Evolutionary conservation across 176 grass and related monocot genomes (phyloP).

Genomic region (Eleusine coracana): DNA sequence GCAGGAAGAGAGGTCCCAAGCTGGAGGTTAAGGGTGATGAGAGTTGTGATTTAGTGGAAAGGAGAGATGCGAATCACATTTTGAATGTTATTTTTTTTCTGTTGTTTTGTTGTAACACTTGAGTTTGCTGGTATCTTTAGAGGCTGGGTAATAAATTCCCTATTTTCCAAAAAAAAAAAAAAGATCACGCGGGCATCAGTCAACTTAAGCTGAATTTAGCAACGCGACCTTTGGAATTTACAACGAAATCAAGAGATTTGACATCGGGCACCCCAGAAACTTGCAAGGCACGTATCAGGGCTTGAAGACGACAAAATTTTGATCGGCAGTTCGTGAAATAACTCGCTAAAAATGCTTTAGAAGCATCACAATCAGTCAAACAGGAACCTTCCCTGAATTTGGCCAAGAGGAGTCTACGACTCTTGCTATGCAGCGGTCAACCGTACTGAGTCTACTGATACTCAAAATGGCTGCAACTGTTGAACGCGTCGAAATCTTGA

Average conservation of each 20-base stretch:
- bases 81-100: no score
- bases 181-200: no score
- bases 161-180: no score
- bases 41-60: no score
- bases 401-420: background rate
- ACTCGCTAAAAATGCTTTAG: background rate
- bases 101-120: no score
- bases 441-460: background rate
- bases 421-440: constrained; percentile 5
- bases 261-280: background rate
- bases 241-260: background rate
- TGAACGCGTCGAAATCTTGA: constrained; percentile 34
- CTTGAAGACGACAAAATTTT: background rate
- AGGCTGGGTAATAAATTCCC: no score
- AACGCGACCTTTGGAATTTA: background rate
- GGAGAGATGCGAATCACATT: no score
- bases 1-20: no score
- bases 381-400: background rate
- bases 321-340: background rate
- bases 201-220: background rate
- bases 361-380: background rate
- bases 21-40: no score
- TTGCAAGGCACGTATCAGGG: constrained; percentile 17
- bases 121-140: no score
- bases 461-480: background rate